Percentiles rank a stretch among this genome's conserved stretches.
Evolutionary conservation across 2,329 filamentous ascomycete species (phyloP).

Genomic region (Massarina eburnea): DNA sequence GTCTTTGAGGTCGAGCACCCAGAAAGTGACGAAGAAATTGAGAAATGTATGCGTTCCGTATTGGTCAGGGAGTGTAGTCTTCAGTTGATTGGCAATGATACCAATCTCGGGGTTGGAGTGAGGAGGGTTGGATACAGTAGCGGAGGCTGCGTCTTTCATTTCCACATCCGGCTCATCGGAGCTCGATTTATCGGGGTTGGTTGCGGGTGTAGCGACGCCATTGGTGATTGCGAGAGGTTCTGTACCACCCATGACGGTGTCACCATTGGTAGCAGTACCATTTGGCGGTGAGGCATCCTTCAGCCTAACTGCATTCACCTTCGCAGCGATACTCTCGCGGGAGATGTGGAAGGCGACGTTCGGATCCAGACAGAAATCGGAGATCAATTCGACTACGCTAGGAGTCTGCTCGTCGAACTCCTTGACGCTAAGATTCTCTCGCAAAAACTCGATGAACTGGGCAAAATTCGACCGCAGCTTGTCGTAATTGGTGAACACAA

Average conservation of each 20-base stretch:
- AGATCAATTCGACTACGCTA: conserved; percentile 70
- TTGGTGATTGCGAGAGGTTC: conserved; percentile 16
- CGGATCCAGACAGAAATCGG: conserved; percentile 76
- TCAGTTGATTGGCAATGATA: conserved; percentile 70
- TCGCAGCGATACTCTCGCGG: conserved; percentile 65
- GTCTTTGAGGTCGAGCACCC: conserved; percentile 84
- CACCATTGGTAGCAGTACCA: conserved; percentile 49
- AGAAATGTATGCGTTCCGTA: conserved; percentile 72
- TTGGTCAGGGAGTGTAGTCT: conserved; percentile 60
- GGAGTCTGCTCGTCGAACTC: conserved; percentile 82
- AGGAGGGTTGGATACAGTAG: background rate
- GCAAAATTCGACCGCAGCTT: conserved; percentile 83
- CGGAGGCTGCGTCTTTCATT: conserved; percentile 40
- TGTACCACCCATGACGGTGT: conserved; percentile 44
- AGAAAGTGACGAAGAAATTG: conserved; percentile 87
- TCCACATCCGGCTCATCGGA: conserved; percentile 36
- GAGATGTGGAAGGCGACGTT: conserved; percentile 83
- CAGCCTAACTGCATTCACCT: conserved; percentile 41
- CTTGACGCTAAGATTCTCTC: conserved; percentile 72
- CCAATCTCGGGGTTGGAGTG: conserved; percentile 69
- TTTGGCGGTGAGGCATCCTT: conserved; percentile 13
- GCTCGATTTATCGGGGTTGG: conserved; percentile 5
- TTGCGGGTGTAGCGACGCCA: conserved; percentile 2
- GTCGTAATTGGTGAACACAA: conserved; percentile 83
- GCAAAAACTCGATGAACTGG: conserved; percentile 87